These are phyloP conservation scores for Neurospora sp. DNA, from an alignment of 495 filamentous ascomycete species.

Conservation along the genomic window DNA sequence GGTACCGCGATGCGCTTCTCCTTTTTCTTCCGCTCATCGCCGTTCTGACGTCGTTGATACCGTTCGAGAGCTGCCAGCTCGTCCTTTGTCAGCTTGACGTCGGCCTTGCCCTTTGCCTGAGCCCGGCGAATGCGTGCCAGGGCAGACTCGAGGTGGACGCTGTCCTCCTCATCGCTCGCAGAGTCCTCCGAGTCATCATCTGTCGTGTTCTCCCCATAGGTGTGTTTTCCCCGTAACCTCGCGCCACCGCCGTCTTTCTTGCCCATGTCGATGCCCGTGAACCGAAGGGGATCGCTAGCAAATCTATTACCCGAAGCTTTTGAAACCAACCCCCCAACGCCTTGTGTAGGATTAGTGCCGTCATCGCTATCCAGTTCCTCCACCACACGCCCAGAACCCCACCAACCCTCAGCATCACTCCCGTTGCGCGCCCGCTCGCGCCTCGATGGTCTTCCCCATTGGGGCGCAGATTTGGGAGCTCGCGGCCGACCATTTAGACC, in stretches of 20 bases:
- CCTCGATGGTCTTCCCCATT: conserved; percentile 97
- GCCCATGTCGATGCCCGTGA: conserved; percentile 50
- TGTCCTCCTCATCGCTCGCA: conserved; percentile 51
- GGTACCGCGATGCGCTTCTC: conserved; percentile 31
- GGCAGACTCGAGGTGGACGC: conserved; percentile 61
- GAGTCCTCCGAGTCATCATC: conserved; percentile 46
- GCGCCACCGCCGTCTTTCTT: conserved; percentile 30
- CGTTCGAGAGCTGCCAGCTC: conserved; percentile 67
- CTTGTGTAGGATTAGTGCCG: conserved; percentile 50
- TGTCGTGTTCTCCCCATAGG: conserved; percentile 33
- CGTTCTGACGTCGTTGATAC: conserved; percentile 48
- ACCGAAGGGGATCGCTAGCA: conserved; percentile 49
- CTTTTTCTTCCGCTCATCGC: conserved; percentile 26
- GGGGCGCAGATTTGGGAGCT: conserved; percentile 92
- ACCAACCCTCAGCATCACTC: conserved; percentile 35
- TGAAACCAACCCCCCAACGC: conserved; percentile 37
- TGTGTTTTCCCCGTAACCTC: conserved; percentile 27
- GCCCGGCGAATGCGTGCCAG: conserved; percentile 67
- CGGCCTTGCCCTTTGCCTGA: conserved; percentile 57
- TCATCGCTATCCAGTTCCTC: conserved; percentile 61
- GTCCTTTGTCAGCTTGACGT: conserved; percentile 63
- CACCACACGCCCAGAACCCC: conserved; percentile 40
- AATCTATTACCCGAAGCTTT: conserved; percentile 30
- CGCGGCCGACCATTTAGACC: conserved; percentile 99
- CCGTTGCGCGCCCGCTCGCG: conserved; percentile 58